Base-by-base conservation (phyloP, 139 green algal species). In the Chlorella vulgaris region DNA sequence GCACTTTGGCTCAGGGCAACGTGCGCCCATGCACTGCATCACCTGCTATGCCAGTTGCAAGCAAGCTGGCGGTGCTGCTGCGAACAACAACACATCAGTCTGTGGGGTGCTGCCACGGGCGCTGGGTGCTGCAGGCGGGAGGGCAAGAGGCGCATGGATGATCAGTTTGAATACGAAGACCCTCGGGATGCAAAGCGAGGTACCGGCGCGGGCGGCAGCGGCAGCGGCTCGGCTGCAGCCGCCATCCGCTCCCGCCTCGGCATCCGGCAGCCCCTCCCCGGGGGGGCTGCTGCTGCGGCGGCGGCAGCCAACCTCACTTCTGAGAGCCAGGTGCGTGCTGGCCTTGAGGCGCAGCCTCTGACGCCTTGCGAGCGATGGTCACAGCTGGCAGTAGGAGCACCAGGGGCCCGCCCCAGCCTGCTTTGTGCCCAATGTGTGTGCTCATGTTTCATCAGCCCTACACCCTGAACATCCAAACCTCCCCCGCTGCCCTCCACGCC, bases 231-330 rank as follows among this genome's bases (percentile, higher is more conserved):
- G n/a, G n/a, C n/a, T n/a, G n/a, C n/a, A n/a, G 68, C 63, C 73
- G 69, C 69, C 69, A 76, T 76, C 29, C 69, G 73, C 13, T n/a
- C 73, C 26, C 73, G 73, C 35, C 68, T 79, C 24, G 73, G 73
- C 35, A 63, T 79, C 29, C 73, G 53, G 47, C 53, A 67, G 38
- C 33, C 73, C 39, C n/a, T 26, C n/a, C 42, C 10, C 6, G n/a
- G n/a, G n/a, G n/a, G n/a, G n/a, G n/a, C n/a, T n/a, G n/a, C n/a
- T n/a, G 39, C 38, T 31, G 13, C 67, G 29, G 58, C 35, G 0
- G 62, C 75, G 7, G 42, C 28, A 1, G 42, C 40, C 29, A 65
- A 58, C 40, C 8, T 55, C 2, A 21, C 43, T 10, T 74, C 75
- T 5, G 75, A 81, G 60, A 81, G 60, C 75, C 39, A 81, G 75